Evolutionary conservation across 1,284 basidiomycete genomes (phyloP), one percentile per base, ranked within the genome.

Genomic region (Apiotrichum gamsii): DNA sequence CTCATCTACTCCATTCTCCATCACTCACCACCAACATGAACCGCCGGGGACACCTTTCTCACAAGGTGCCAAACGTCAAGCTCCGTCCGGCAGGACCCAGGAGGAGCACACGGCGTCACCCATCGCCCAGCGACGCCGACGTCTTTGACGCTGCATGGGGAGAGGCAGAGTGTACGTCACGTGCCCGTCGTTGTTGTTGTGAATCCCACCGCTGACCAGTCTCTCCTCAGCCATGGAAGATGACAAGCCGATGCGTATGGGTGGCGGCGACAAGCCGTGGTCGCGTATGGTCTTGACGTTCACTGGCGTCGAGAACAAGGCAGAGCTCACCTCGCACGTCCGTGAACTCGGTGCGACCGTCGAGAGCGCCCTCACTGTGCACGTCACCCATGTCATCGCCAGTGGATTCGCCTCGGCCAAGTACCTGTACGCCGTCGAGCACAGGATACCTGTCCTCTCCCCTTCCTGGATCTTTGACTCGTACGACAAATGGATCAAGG

Each of bases 41-140:
- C 47, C 53, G 67, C 34, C 49, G 66, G n/a, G 64, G 64, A 8
- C 66, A 72, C 52, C 39, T 69, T 16, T 69, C 65, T 3, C 51
- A 44, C 48, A 70, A 69, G 49, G 54, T 72, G 3, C 62, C 67
- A 4, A 65, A 68, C 48, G 69, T 70, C 49, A 72, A 69, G 50
- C 52, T 70, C 13, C 64, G 69, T 2, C 69, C 69, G n/a, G n/a
- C n/a, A 2, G 64, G 58, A 14, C 64, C 60, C 2, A 28, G 40
- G 16, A 28, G 40, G 18, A 43, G 45, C 25, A 43, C 45, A 35
- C 54, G 16, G 31, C 45, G 32, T 1, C 36, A 28, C 9, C 39
- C 36, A 21, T 2, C 42, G 64, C 65, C 64, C 32, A 64, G 59
- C 25, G 64, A 62, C 23, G 45, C 42, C 1, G 52, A 38, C 2